A percentile compares a stretch with the other conserved stretches of the same genome.
Evolutionary conservation across 306 rosid species (phyloP).

Genomic region (Hippophae tibetana): DNA sequence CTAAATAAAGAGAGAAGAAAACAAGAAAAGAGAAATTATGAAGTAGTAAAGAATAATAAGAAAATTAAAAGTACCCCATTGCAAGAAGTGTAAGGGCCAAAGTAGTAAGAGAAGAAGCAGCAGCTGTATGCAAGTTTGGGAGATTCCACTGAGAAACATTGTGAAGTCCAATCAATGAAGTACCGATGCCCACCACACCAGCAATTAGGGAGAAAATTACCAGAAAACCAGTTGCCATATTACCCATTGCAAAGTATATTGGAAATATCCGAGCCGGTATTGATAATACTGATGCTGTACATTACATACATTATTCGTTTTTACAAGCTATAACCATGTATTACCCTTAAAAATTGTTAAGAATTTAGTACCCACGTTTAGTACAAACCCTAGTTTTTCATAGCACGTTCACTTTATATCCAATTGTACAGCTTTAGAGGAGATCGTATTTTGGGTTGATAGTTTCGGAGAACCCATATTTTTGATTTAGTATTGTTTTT

Average conservation of each 20-base stretch:
- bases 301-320: not conserved
- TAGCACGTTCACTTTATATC: too few species aligned
- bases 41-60: not conserved
- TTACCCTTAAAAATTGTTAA: too few species aligned
- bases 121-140: conserved; percentile 49
- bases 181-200: conserved; percentile 75
- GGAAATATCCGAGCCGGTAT: conserved; percentile 64
- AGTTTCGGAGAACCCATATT: too few species aligned
- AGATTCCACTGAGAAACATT: conserved; percentile 43
- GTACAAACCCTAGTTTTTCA: too few species aligned
- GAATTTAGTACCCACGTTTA: too few species aligned
- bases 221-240: conserved; percentile 72
- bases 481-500: too few species aligned
- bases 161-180: conserved; percentile 57
- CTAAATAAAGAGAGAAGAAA: too few species aligned
- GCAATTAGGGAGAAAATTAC: conserved; percentile 64
- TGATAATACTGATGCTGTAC: conserved; percentile 53
- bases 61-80: conserved; percentile 54
- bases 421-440: too few species aligned
- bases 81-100: conserved; percentile 71
- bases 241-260: conserved; percentile 75
- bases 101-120: conserved; percentile 54
- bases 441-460: too few species aligned
- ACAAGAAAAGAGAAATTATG: not conserved
- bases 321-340: too few species aligned